These are phyloP conservation scores for Clohesyomyces aquaticus DNA, from an alignment of 495 filamentous ascomycete species.

Conservation along the genomic window DNA sequence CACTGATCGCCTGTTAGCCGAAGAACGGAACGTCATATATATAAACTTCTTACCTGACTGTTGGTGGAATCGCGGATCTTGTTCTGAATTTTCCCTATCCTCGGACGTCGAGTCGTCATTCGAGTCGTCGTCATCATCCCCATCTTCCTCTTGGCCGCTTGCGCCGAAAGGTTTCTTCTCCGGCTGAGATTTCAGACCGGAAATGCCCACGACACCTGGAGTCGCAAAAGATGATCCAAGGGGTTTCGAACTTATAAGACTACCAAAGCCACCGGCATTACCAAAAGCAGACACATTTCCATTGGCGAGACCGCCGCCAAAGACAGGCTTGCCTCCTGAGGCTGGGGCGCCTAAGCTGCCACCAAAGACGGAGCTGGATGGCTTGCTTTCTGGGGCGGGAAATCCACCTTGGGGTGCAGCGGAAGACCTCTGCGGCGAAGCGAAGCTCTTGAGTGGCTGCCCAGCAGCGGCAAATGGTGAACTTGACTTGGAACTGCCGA, in stretches of 20 bases:
- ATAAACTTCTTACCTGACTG: conserved; percentile 1
- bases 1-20: conserved; percentile 49
- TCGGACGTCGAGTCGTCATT: conserved; percentile 50
- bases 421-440: conserved; percentile 7
- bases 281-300: conserved; percentile 42
- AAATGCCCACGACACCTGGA: conserved; percentile 57
- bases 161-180: conserved; percentile 74
- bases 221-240: conserved; percentile 69
- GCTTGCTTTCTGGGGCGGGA: conserved; percentile 15
- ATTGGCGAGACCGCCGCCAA: conserved; percentile 50
- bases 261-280: conserved; percentile 44
- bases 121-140: conserved; percentile 54
- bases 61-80: neutral
- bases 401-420: conserved; percentile 26
- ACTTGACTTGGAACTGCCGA: conserved; percentile 50
- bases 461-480: conserved; percentile 38
- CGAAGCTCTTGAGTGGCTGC: conserved; percentile 26
- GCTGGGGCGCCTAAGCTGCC: conserved; percentile 16
- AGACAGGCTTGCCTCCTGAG: conserved; percentile 45
- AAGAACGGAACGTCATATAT: neutral
- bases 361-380: conserved; percentile 34
- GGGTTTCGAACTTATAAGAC: conserved; percentile 47
- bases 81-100: conserved; percentile 59
- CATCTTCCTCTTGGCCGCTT: conserved; percentile 44
- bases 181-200: conserved; percentile 60